Conservation (phyloP, 1,139 yeast genomes). For the Geotrichum phurueaensis region DNA sequence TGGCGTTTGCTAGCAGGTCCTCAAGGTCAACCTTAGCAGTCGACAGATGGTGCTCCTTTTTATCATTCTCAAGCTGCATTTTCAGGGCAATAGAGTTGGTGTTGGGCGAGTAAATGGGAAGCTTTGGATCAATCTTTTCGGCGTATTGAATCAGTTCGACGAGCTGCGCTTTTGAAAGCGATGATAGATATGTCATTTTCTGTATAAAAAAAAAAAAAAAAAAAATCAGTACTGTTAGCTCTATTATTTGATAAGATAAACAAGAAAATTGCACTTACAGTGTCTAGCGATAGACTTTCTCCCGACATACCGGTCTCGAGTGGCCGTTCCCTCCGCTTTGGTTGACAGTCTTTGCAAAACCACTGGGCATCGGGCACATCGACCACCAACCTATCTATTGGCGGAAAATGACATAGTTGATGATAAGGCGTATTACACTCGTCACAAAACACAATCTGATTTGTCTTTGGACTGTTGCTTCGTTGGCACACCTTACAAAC, state of each 20-base stretch:
- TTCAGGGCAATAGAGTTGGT: constrained; percentile 34
- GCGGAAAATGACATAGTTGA: constrained; percentile 41
- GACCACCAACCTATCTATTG: constrained; percentile 39
- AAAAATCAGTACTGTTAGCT: neutral
- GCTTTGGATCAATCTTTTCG: constrained; percentile 34
- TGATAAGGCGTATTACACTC: constrained; percentile 42
- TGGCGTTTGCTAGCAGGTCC: constrained; percentile 35
- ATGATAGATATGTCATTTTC: constrained; percentile 38
- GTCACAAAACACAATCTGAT: constrained; percentile 41
- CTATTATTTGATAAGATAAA: neutral
- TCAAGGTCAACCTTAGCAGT: constrained; percentile 29
- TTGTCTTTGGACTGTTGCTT: constrained; percentile 38
- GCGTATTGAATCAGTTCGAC: constrained; percentile 39
- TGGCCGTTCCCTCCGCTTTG: constrained; percentile 35
- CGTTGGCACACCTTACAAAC: constrained; percentile 41
- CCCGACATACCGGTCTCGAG: constrained; percentile 40
- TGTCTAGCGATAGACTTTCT: constrained; percentile 34
- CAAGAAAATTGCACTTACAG: constrained; percentile 20
- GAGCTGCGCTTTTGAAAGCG: constrained; percentile 39
- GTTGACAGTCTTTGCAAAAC: constrained; percentile 40
- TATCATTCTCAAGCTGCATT: constrained; percentile 36
- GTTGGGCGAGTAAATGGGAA: constrained; percentile 37
- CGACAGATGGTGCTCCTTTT: constrained; percentile 26
- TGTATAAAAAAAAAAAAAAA: neutral
- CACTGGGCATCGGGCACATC: constrained; percentile 43